Conservation (phyloP, 2,329 filamentous ascomycete species). For the Monosporascus sp. region DNA sequence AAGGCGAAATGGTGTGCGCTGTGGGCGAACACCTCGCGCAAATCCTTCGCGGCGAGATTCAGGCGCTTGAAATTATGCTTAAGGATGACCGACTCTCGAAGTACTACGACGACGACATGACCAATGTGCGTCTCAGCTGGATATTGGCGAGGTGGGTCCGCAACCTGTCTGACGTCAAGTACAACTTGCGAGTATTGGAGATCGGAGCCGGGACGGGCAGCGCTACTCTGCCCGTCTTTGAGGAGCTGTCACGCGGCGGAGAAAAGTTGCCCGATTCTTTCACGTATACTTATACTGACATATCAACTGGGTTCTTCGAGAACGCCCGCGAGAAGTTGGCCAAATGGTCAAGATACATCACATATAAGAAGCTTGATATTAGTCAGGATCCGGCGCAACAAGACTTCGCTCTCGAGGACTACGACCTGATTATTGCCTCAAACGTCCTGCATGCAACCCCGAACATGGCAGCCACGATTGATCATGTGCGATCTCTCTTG, state of each 20-base stretch:
- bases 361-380: constrained; percentile 7
- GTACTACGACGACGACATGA: no score
- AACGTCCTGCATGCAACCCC: constrained; percentile 13
- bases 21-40: no score
- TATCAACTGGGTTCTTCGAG: constrained; percentile 16
- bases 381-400: constrained; percentile 9
- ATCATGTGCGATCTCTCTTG: constrained; percentile 4
- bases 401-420: constrained; percentile 8
- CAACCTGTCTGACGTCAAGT: no score
- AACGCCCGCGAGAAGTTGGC: constrained; percentile 11
- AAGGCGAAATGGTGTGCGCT: no score
- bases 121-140: no score
- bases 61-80: no score
- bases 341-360: constrained; percentile 4
- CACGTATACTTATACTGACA: constrained; percentile 21
- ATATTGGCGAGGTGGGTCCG: no score
- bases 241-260: constrained; percentile 20
- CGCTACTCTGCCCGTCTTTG: constrained; percentile 22
- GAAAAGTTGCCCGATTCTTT: constrained; percentile 1
- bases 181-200: no score
- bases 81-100: no score
- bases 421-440: constrained; percentile 15
- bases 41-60: no score
- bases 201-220: no score
- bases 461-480: constrained; percentile 1